Evolutionary conservation across 495 filamentous ascomycete genomes (phyloP), one percentile per base, ranked within the genome.

Genomic region (Lasiosphaeris hirsuta): DNA sequence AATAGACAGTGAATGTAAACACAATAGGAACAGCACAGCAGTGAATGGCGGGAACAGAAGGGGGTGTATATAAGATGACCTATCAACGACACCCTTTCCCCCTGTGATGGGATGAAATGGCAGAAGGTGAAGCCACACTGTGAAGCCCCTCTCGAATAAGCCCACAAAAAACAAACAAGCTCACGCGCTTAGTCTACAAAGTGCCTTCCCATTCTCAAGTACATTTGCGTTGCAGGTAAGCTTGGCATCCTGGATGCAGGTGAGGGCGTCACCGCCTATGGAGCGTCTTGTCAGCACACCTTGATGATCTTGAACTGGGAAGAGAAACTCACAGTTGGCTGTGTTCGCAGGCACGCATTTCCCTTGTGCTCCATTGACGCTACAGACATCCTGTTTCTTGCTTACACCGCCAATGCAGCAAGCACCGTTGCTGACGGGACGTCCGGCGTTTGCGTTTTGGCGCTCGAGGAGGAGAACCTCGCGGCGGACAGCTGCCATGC

Each of bases 361-460:
- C 10, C 59, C 59, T 37, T 37, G 17, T 13, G 7, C 19, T 10
- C 60, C 60, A 35, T 59, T 62, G 15, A 62, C 56, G 2, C 30
- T 57, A 50, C 62, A 67, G 10, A 58, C 42, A 51, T 67, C 64
- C 56, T 67, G 62, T 58, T 64, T 64, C 39, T 62, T 40, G 54
- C 56, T 67, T 4, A 56, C 59, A 9, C 11, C 40, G 19, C 62
- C 58, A 36, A 67, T 47, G 38, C 64, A 67, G 58, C 62, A 67
- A 0, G 44, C 40, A 7, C 64, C 64, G 14, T 41, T 58, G 44
- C 62, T 38, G 10, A 59, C 49, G 0, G 64, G 64, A 3, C 64
- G 57, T 17, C 53, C 53, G 2, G 9, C 13, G 51, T 53, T 56
- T n/a, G 41, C 63, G 56, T 61, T 58, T 17, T 64, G 58, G 11